A percentile compares a stretch with the other conserved stretches of the same genome.
These are phyloP conservation scores for Coniochaeta prunicola DNA, from an alignment of 2,329 filamentous ascomycete genomes.

Conservation along the genomic window DNA sequence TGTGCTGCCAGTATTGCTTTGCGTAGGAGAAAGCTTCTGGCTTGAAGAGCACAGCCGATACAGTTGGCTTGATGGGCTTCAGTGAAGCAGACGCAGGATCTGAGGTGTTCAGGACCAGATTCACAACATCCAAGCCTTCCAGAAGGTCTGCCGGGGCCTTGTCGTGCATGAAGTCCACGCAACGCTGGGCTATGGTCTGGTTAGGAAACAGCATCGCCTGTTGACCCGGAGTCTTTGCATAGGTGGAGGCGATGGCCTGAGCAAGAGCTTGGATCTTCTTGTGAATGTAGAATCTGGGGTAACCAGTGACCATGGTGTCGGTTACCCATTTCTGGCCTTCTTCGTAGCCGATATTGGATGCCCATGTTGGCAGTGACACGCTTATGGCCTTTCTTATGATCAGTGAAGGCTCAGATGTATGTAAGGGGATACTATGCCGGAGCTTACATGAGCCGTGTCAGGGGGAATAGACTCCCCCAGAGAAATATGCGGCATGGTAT, in stretches of 20 bases:
- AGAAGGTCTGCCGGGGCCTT: slow-evolving; percentile 46
- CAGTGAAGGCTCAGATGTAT: not conserved
- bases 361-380: slow-evolving; percentile 92
- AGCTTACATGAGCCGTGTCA: slow-evolving; percentile 65
- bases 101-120: slow-evolving; percentile 55
- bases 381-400: slow-evolving; percentile 67
- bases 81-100: slow-evolving; percentile 44
- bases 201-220: slow-evolving; percentile 82
- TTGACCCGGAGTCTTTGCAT: slow-evolving; percentile 51
- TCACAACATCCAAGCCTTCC: slow-evolving; percentile 46
- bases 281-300: slow-evolving; percentile 92
- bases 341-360: slow-evolving; percentile 85
- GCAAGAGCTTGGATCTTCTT: slow-evolving; percentile 71
- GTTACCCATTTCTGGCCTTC: slow-evolving; percentile 87
- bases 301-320: slow-evolving; percentile 78
- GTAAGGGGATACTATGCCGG: not conserved
- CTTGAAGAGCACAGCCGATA: slow-evolving; percentile 67
- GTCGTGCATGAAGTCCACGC: slow-evolving; percentile 62
- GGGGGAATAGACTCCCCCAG: slow-evolving; percentile 69
- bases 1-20: slow-evolving; percentile 98
- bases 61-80: slow-evolving; percentile 46
- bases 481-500: slow-evolving; percentile 38
- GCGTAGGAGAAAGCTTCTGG: slow-evolving; percentile 60
- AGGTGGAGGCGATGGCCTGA: slow-evolving; percentile 54
- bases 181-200: slow-evolving; percentile 59